These are phyloP conservation scores for Aristolochia contorta DNA, from an alignment of 164 flowering plant species.

Conservation along the genomic window DNA sequence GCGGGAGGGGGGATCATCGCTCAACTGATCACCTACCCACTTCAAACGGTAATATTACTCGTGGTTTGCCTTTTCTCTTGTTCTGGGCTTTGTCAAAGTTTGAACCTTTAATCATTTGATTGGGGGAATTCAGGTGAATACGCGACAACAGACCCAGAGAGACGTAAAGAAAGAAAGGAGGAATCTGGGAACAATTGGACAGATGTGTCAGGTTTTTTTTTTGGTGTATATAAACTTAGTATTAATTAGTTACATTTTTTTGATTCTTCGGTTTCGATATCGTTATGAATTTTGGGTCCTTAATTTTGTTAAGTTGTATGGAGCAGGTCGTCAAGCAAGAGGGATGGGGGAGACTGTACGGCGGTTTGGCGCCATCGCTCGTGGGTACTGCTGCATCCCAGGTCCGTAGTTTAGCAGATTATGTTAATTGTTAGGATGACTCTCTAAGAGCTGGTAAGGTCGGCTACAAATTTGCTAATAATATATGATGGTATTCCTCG, in stretches of 20 bases:
- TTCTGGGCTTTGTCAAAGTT: neutral
- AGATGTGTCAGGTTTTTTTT: constrained; percentile 59
- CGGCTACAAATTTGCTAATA: too few species aligned
- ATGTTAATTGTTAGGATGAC: too few species aligned
- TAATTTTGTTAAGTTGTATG: neutral
- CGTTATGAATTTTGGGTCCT: neutral
- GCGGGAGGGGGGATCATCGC: constrained; percentile 97
- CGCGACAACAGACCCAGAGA: constrained; percentile 89
- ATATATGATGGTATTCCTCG: too few species aligned
- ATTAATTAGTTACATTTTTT: too few species aligned
- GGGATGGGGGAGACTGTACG: constrained; percentile 81
- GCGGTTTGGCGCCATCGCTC: constrained; percentile 79
- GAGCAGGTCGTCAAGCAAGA: constrained; percentile 73
- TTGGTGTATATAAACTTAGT: neutral
- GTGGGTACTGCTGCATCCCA: constrained; percentile 92
- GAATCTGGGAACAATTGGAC: constrained; percentile 53
- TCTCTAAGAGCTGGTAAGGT: too few species aligned
- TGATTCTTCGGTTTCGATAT: neutral
- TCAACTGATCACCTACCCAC: constrained; percentile 88
- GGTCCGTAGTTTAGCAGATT: constrained; percentile 28
- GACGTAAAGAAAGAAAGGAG: constrained; percentile 48
- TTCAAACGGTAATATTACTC: constrained; percentile 54
- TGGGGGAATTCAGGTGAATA: constrained; percentile 48
- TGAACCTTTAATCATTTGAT: neutral
- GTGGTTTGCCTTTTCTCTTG: neutral